Base-by-base conservation (phyloP, 805 yeast genomes). In the Barnettozyma siamensis region DNA sequence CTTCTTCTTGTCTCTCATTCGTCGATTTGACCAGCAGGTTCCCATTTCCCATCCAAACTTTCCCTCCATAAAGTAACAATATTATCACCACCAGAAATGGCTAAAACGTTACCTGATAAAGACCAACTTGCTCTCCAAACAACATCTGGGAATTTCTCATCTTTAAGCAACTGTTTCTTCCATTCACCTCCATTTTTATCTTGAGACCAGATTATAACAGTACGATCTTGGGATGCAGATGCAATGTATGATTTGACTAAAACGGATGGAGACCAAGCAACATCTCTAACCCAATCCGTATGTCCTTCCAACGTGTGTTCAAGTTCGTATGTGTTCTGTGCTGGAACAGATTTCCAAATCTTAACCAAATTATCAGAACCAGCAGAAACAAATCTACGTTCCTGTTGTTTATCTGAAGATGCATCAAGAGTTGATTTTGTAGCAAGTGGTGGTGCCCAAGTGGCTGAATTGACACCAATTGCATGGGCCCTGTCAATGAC, bases 101-200 rank as follows among this genome's bases (percentile, higher is more conserved):
- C 99, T 54, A 93, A 75, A 24, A 93, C 81, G 62, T 93, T 93
- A 40, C 99, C 99, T 35, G 95, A 83, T 52, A 89, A 72, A 11
- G 97, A 88, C 99, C 99, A 93, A 52, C 94, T 82, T 37, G 95
- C 95, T 63, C 97, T 81, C 99, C 99, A 93, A 53, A 94, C 86
- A 21, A 89, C 97, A 61, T 93, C 99, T 13, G 96, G 93, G 74
- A 93, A 93, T 60, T 79, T 82, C 31, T 87, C 95, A 16, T 75
- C 72, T 37, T 80, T 78, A 57, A 93, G 72, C 31, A 76, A 67
- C 57, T 80, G 82, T 60, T 84, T 84, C 60, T 82, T 80, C 99
- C 99, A 93, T 49, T 72, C 71, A 3, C 76, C 78, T 20, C 72
- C 73, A 42, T 62, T 62, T 38, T 68, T 73, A 48, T 82, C 89